Percentiles rank a stretch among this genome's conserved stretches.
These are phyloP conservation scores for Scheffersomyces stambukii DNA, from an alignment of 1,139 yeast species.

Conservation along the genomic window DNA sequence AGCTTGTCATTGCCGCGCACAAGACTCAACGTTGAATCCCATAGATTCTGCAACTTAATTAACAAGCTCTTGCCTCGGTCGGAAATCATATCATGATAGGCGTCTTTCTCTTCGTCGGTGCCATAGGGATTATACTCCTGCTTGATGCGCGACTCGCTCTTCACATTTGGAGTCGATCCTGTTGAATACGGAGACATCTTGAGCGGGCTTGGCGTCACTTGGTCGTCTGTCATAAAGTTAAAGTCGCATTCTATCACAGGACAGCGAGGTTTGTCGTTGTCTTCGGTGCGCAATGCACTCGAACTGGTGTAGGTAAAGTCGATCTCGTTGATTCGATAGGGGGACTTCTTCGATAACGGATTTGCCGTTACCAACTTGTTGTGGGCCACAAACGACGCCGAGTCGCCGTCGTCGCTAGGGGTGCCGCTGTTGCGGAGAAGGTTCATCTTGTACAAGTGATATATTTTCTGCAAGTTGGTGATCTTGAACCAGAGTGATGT, in stretches of 20 bases:
- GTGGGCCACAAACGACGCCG: neutral
- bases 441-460: constrained; percentile 34
- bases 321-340: constrained; percentile 15
- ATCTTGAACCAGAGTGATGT: constrained; percentile 41
- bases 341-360: constrained; percentile 10
- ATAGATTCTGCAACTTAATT: constrained; percentile 17
- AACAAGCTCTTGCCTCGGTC: constrained; percentile 3
- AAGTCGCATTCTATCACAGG: constrained; percentile 43
- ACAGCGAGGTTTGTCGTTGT: constrained; percentile 15
- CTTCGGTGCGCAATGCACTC: neutral
- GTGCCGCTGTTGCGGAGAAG: constrained; percentile 7
- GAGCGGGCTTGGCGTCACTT: constrained; percentile 9
- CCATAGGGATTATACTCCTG: too few species aligned
- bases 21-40: constrained; percentile 22
- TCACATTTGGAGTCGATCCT: too few species aligned
- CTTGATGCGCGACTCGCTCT: too few species aligned
- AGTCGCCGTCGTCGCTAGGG: neutral
- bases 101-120: constrained; percentile 1
- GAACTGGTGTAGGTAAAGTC: constrained; percentile 21
- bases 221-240: constrained; percentile 31
- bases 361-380: constrained; percentile 5
- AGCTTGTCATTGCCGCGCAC: constrained; percentile 20
- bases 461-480: constrained; percentile 37
- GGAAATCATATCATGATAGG: neutral
- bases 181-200: constrained; percentile 2